Base-by-base conservation (phyloP, 1,139 yeast species). In the Candida frijolesensis region DNA sequence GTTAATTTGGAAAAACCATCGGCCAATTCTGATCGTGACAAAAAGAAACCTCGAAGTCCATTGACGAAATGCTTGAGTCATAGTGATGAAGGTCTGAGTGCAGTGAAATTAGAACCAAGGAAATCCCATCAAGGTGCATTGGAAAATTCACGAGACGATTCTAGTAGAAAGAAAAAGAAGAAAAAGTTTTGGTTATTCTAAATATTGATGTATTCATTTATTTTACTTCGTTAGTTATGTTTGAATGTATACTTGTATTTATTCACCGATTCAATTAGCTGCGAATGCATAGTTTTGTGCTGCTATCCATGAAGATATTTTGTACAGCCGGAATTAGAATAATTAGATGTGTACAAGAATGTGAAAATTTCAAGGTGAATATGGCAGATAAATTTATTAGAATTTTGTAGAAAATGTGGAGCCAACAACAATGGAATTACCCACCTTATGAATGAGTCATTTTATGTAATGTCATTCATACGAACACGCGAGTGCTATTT, bases 61-160 rank as follows among this genome's bases (percentile, higher is more conserved):
- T 38, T 38, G 10, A 38, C 30, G 15, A 55, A 55, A 45, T 46
- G 47, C 29, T 50, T 50, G 25, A 52, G 56, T 44, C 49, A 54
- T 42, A 56, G 53, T 42, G 50, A 42, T n/a, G 48, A 48, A 39
- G 18, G 29, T 8, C 16, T 45, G n/a, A 71, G 62, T 19, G 65
- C 74, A 16, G 78, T 75, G 2, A 60, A 45, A 14, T 54, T 70
- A 40, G 74, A 69, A 56, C 77, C 79, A 1, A 57, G 64, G 32
- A 71, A 70, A 51, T 73, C 79, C 6, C 79, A 74, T 52, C 80
- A 80, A 1, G 55, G 48, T 32, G 39, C 40, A 14, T 18, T 42
- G 12, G 45, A 42, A 42, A 30, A 42, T 33, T 18, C 38, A 7
- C 25, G 45, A 3, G 45, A 42, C 18, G 38, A 33, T 2, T 42